Percentiles rank a stretch among this genome's conserved stretches.
phyloP scores from a whole-genome alignment of 768 basidiomycete genomes.

The Mycena maculata region DNA sequence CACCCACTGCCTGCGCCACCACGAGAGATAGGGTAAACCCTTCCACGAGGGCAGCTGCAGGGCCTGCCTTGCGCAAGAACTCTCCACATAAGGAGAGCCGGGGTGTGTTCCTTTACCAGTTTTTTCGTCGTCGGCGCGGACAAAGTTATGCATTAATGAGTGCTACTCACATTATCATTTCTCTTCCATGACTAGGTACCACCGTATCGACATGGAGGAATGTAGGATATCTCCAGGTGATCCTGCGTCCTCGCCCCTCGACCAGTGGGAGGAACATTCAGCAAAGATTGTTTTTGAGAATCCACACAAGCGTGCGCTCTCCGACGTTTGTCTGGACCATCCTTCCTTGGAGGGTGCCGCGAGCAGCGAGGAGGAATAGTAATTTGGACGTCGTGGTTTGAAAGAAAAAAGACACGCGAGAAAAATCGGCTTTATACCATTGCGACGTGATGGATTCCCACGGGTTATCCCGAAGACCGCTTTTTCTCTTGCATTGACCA shows the following conservation, averaged over 20 bases:
- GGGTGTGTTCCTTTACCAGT: conserved; percentile 93
- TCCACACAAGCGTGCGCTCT: conserved; percentile 62
- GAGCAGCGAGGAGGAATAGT: conserved; percentile 69
- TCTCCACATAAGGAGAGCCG: conserved; percentile 49
- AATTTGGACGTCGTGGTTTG: conserved; percentile 82
- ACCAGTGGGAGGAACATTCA: conserved; percentile 91
- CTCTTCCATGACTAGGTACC: conserved; percentile 17
- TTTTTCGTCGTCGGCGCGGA: conserved; percentile 75
- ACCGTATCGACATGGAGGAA: conserved; percentile 37
- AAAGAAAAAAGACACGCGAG: conserved; percentile 29
- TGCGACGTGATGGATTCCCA: conserved; percentile 18
- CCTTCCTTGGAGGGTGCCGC: conserved; percentile 63
- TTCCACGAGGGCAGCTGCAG: too few relatives aligned
- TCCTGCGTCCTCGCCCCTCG: conserved; percentile 91
- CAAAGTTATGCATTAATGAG: conserved; percentile 29
- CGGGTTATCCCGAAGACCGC: neutral
- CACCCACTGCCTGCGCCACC: conserved; percentile 74
- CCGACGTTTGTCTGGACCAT: conserved; percentile 93
- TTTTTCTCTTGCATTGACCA: neutral
- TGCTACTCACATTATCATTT: conserved; percentile 48
- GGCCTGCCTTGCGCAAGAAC: too few relatives aligned
- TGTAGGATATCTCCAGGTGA: conserved; percentile 89
- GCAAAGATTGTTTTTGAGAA: conserved; percentile 95
- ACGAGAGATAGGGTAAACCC: too few relatives aligned
- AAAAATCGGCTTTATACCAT: conserved; percentile 46